Evolutionary conservation across 1,284 basidiomycete genomes (phyloP).

Genomic region (Tremellales sp.): DNA sequence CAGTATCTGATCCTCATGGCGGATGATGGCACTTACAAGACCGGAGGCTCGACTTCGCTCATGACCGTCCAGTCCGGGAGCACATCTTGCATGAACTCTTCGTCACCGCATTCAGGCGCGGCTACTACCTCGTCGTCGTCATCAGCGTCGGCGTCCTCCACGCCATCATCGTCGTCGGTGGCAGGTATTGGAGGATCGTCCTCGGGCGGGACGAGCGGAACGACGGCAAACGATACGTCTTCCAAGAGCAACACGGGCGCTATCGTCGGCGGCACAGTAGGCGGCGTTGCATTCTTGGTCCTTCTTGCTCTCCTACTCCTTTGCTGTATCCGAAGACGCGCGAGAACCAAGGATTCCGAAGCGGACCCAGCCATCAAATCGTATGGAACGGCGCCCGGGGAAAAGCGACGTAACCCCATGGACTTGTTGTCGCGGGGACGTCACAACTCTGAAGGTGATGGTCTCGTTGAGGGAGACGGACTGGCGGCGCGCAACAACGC

Average conservation of each 20-base stretch:
- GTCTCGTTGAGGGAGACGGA: background rate
- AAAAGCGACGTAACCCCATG: constrained; percentile 9
- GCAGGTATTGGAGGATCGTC: constrained; percentile 7
- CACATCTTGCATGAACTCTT: constrained; percentile 26
- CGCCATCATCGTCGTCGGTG: constrained; percentile 4
- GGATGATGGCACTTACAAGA: constrained; percentile 32
- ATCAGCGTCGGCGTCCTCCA: constrained; percentile 4
- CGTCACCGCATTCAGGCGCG: constrained; percentile 16
- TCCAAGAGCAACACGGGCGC: constrained; percentile 24
- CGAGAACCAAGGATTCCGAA: constrained; percentile 12
- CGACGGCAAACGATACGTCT: background rate
- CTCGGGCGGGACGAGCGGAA: constrained; percentile 8
- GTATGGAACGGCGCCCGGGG: constrained; percentile 20
- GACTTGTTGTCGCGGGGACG: constrained; percentile 6
- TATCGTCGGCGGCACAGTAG: constrained; percentile 40
- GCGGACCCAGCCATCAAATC: constrained; percentile 14
- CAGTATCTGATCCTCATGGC: constrained; percentile 38
- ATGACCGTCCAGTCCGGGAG: constrained; percentile 24
- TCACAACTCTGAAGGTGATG: constrained; percentile 2
- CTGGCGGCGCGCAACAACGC: background rate
- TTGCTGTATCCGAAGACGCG: constrained; percentile 30
- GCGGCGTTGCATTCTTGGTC: constrained; percentile 39
- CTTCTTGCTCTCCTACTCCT: constrained; percentile 29
- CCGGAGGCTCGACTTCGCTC: constrained; percentile 35
- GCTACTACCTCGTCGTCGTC: constrained; percentile 8